A percentile compares a stretch with the other conserved stretches of the same genome.
Evolutionary conservation across 345 rosid species (phyloP).

Genomic region (Syzygium aromaticum): DNA sequence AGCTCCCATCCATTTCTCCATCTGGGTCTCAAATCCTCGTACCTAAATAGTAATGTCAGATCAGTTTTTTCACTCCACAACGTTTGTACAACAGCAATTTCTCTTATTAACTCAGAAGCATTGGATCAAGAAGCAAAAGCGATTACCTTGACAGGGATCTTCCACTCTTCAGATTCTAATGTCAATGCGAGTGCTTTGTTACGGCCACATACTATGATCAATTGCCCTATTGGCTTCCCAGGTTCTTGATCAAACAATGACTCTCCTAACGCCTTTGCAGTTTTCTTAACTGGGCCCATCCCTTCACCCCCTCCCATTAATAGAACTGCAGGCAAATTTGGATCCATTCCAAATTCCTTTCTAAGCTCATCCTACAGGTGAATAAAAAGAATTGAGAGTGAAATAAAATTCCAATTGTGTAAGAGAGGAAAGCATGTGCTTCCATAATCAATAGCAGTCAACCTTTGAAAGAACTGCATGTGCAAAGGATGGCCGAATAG

Average conservation of each 20-base stretch:
- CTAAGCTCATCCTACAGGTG: constrained; percentile 54
- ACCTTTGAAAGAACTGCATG: constrained; percentile 81
- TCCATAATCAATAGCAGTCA: not conserved
- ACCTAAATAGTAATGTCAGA: constrained; percentile 23
- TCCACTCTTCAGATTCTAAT: constrained; percentile 62
- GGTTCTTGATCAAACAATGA: constrained; percentile 44
- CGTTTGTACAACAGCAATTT: not conserved
- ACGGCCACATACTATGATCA: constrained; percentile 86
- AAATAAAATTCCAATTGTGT: not conserved
- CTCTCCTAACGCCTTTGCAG: constrained; percentile 67
- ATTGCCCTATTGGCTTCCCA: constrained; percentile 67
- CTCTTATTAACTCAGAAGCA: not conserved
- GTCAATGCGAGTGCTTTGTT: constrained; percentile 62
- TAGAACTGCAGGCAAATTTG: constrained; percentile 72
- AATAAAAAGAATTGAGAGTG: not conserved
- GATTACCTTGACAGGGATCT: constrained; percentile 77
- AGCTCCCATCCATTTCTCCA: constrained; percentile 99
- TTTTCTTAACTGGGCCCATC: constrained; percentile 97
- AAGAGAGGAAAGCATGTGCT: not conserved
- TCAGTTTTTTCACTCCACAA: not conserved
- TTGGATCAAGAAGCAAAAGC: not conserved
- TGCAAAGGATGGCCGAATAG: constrained; percentile 91
- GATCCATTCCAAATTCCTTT: constrained; percentile 74
- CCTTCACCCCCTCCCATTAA: constrained; percentile 99
- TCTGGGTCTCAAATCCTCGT: constrained; percentile 82